Evolutionary conservation across 2,329 filamentous ascomycete genomes (phyloP).

Genomic region (Trichoderma guizhouense): DNA sequence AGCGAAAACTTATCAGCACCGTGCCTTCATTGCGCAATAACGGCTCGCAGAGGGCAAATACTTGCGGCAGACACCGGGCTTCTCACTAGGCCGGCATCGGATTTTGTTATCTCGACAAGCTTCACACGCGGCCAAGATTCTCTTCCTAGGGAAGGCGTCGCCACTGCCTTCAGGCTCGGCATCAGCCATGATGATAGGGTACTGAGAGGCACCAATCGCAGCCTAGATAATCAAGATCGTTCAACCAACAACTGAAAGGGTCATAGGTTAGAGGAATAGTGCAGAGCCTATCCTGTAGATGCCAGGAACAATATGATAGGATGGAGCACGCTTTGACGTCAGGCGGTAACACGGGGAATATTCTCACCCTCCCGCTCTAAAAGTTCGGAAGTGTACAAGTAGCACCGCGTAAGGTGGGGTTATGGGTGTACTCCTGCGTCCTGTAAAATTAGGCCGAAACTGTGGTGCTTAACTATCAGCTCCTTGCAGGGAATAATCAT

Average conservation of each 20-base stretch:
- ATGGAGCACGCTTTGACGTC: background rate
- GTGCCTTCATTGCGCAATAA: background rate
- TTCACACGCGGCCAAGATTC: slow-evolving; percentile 47
- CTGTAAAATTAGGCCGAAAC: background rate
- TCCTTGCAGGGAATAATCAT: background rate
- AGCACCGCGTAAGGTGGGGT: background rate
- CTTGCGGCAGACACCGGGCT: slow-evolving; percentile 50
- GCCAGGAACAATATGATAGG: background rate
- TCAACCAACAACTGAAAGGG: background rate
- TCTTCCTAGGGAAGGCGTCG: slow-evolving; percentile 18
- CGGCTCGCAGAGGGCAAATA: slow-evolving; percentile 26
- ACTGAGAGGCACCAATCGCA: background rate
- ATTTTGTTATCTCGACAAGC: slow-evolving; percentile 53
- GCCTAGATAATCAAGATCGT: background rate
- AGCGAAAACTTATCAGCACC: background rate
- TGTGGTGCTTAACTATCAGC: background rate
- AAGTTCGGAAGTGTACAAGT: background rate
- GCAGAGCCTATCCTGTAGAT: background rate
- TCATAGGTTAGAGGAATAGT: background rate
- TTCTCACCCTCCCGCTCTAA: background rate
- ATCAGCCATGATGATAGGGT: background rate
- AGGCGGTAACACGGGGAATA: background rate
- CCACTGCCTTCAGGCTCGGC: background rate
- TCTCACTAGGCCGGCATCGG: slow-evolving; percentile 48
- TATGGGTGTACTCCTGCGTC: background rate